Base-by-base conservation (phyloP, 352 stramenopile genomes). In the Phytophthora pini region DNA sequence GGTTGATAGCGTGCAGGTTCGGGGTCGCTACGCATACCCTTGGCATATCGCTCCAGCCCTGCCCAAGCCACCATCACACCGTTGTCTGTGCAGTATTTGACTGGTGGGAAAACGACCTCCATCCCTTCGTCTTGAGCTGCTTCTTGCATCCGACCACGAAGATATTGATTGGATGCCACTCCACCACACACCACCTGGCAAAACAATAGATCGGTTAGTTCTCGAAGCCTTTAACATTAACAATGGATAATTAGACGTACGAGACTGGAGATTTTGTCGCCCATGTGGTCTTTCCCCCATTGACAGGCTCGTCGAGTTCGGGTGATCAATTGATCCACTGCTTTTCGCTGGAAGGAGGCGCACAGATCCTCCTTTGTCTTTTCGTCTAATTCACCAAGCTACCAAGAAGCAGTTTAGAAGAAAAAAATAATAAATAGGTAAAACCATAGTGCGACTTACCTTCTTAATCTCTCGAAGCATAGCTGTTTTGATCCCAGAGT, bases 81-180 rank as follows among this genome's bases (percentile, higher is more conserved):
- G 71, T 99, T 99, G 86, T 99, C 98, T 2, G 97, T 99, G 80
- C 98, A 99, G 41, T 99, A 90, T 61, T 92, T 78, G 17, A 79
- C 69, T 5, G 88, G 84, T 17, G 85, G 80, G 27, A 92, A 87
- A 9, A 89, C 53, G 4, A 63, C 62, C 8, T 71, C 39, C 1
- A 94, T 44, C 2, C 65, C 74, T 64, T 93, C 82, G 44, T 84
- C 69, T 1, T 46, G n/a, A 26, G 76, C 83, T 26, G 87, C 65
- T 20, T 66, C 62, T 46, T 96, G 67, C 67, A 99, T 79, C 12
- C 95, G 82, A 15, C 59, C 60, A 10, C 97, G 88, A 22, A 99
- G 72, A 64, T 98, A 96, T 64, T 92, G 80, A 82, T 99, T 99
- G 6, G 97, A 97, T 15, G 98, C 98, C 8, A 99, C 98, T 36